phyloP scores from a whole-genome alignment of 345 rosid species.

The Hibiscus trionum region DNA sequence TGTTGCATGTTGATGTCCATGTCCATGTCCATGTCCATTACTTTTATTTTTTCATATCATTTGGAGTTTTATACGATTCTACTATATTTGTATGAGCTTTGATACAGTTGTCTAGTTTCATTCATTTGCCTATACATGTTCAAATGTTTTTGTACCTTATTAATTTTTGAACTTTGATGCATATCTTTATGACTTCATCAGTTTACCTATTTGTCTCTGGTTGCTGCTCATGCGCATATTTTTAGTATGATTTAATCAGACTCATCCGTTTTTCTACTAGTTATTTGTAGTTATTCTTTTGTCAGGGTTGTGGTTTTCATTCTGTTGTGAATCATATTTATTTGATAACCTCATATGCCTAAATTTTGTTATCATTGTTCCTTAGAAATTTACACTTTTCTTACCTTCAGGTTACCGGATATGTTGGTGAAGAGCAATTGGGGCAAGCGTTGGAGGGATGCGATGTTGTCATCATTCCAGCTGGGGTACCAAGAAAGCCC shows the following conservation, averaged over 20 bases:
- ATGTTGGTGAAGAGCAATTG: slow-evolving; percentile 55
- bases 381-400: not conserved
- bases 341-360: not conserved
- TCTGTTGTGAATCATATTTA: not conserved
- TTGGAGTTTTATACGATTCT: not conserved
- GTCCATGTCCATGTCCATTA: not conserved
- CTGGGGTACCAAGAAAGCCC: slow-evolving; percentile 89
- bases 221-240: not conserved
- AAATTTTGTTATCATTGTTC: too few relatives aligned
- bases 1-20: not conserved
- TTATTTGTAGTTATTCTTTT: not conserved
- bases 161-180: not conserved
- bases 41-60: not conserved
- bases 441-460: slow-evolving; percentile 65
- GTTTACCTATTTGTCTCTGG: not conserved
- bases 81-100: not conserved
- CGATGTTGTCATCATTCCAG: slow-evolving; percentile 75
- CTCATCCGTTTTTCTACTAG: not conserved
- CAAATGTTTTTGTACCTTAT: not conserved
- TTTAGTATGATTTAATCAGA: not conserved
- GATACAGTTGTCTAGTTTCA: not conserved
- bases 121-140: not conserved
- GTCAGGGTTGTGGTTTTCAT: not conserved
- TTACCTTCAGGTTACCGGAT: slow-evolving; percentile 50
- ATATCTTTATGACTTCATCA: not conserved